Conservation (phyloP, 768 basidiomycete species). For the Hortiboletus flavorubellus region DNA sequence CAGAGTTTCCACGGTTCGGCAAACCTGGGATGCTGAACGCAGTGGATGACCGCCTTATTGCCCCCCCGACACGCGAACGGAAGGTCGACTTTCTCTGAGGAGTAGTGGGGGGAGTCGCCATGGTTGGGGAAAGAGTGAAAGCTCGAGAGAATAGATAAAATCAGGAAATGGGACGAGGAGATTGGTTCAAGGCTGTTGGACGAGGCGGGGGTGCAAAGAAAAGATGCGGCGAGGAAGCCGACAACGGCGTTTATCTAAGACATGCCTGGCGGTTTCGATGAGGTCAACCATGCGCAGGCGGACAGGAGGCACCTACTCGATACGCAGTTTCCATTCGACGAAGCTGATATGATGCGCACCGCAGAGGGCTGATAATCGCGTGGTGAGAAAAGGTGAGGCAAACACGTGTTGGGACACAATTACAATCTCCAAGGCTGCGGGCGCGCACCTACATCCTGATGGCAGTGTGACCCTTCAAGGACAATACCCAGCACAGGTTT, state of each 20-base stretch:
- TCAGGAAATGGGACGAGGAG: conserved; percentile 7
- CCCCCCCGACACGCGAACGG: conserved; percentile 58
- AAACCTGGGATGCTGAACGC: conserved; percentile 41
- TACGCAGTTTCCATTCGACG: conserved; percentile 17
- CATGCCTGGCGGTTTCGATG: conserved; percentile 36
- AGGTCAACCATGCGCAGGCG: conserved; percentile 29
- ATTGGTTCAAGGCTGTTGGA: conserved; percentile 6
- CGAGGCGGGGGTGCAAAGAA: conserved; percentile 21
- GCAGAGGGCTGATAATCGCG: conserved; percentile 34
- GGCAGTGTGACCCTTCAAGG: not conserved
- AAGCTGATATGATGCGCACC: conserved; percentile 32
- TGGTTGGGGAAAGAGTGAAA: conserved; percentile 18
- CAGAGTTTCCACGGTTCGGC: conserved; percentile 29
- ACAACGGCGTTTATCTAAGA: conserved; percentile 21
- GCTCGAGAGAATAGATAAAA: conserved; percentile 2
- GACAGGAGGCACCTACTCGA: conserved; percentile 24
- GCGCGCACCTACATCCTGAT: conserved; percentile 11
- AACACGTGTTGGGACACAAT: conserved; percentile 28
- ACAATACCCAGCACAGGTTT: conserved; percentile 16
- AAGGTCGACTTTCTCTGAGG: conserved; percentile 40
- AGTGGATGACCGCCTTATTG: conserved; percentile 60
- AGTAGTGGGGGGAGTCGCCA: conserved; percentile 29
- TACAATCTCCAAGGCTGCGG: conserved; percentile 5
- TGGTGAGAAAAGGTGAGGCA: conserved; percentile 27
- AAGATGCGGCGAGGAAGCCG: conserved; percentile 16